A percentile compares a stretch with the other conserved stretches of the same genome.
phyloP scores from a whole-genome alignment of 441 rosid species.

The Gossypium schwendimanii region DNA sequence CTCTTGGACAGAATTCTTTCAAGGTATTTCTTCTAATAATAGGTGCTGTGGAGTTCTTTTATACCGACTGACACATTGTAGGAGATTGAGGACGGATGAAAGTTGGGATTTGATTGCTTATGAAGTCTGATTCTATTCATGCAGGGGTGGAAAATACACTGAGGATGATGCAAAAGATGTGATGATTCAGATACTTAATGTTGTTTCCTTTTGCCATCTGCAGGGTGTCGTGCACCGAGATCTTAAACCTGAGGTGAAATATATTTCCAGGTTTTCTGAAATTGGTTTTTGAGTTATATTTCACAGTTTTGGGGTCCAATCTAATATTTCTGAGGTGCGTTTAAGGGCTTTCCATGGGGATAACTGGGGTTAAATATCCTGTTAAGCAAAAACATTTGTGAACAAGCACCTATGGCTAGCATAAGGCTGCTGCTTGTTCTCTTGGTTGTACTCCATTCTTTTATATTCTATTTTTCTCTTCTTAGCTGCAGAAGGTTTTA shows the following conservation, averaged over 20 bases:
- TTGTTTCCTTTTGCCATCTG: constrained; percentile 90
- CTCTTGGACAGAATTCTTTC: constrained; percentile 95
- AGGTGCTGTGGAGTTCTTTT: background rate
- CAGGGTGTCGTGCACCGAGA: constrained; percentile 98
- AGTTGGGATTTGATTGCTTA: constrained; percentile 9
- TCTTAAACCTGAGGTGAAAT: constrained; percentile 92
- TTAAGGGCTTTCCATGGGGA: background rate
- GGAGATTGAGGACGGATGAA: background rate
- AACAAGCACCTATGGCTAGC: background rate
- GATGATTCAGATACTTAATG: constrained; percentile 74
- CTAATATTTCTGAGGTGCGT: background rate
- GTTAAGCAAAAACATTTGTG: background rate
- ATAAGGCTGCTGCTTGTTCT: background rate
- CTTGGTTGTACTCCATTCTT: background rate
- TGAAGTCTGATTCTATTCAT: constrained; percentile 14
- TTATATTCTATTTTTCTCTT: background rate
- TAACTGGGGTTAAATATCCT: background rate
- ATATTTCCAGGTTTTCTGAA: background rate
- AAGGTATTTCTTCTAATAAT: constrained; percentile 35
- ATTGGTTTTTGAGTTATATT: background rate
- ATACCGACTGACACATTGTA: background rate
- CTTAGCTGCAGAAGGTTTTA: background rate
- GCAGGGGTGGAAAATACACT: constrained; percentile 94
- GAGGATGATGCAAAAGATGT: constrained; percentile 94
- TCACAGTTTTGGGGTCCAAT: background rate